These are phyloP conservation scores for Trichoderma afroharzianum DNA, from an alignment of 2,329 filamentous ascomycete species.

Conservation along the genomic window DNA sequence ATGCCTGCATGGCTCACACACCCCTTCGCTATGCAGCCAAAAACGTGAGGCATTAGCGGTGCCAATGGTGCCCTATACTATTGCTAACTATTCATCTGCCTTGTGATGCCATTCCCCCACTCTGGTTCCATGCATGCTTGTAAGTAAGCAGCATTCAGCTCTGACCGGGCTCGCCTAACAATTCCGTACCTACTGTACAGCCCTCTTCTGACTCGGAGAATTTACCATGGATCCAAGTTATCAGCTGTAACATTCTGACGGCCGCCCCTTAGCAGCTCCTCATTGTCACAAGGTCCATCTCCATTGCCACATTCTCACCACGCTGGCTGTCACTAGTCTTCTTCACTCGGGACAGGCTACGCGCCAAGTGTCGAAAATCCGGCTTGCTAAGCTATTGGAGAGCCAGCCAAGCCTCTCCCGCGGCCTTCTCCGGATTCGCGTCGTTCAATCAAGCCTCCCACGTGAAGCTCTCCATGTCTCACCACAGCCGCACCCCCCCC, in stretches of 20 bases:
- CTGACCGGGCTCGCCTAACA: background rate
- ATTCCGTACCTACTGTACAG: background rate
- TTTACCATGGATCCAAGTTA: background rate
- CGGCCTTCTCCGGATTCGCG: background rate
- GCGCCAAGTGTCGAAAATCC: background rate
- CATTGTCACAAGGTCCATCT: background rate
- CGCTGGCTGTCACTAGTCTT: background rate
- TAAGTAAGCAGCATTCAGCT: background rate
- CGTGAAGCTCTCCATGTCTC: conserved; percentile 6
- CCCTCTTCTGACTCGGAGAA: background rate
- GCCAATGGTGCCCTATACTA: background rate
- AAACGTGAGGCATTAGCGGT: background rate
- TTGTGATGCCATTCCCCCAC: background rate
- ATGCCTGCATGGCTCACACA: background rate
- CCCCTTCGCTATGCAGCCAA: background rate
- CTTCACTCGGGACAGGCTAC: background rate
- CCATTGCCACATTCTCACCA: conserved; percentile 1
- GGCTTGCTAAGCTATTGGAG: background rate
- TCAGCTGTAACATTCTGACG: background rate
- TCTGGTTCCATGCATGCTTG: background rate
- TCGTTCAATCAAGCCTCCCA: conserved; percentile 7
- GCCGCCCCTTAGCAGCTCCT: background rate
- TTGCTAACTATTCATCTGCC: background rate
- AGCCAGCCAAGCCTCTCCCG: background rate
- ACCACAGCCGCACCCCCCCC: background rate